Evolutionary conservation across 2,329 filamentous ascomycete species (phyloP), one percentile per base, ranked within the genome.

Genomic region (Pseudocercospora fijiensis): DNA sequence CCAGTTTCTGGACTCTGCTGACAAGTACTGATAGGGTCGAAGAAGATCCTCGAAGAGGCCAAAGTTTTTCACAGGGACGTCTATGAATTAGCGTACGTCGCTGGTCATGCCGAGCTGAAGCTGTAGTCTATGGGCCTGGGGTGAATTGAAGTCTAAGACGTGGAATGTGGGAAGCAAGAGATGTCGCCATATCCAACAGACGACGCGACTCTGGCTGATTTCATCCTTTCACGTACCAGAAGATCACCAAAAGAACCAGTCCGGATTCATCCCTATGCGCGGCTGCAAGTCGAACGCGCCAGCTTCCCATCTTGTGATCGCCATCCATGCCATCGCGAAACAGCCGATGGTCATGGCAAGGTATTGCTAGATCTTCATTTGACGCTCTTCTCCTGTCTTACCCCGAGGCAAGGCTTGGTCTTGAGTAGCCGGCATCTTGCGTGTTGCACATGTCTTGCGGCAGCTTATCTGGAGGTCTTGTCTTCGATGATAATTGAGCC

Each of bases 21-120:
- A 18, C 16, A 41, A 18, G 37, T 41, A 8, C 16, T 18, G 16
- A n/a, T 30, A 53, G 49, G 49, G 71, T 65, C 63, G 24, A 62
- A 67, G 67, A 72, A 72, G 65, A 66, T 70, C 24, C 37, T 70
- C 8, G 58, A 55, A 3, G 62, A 63, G 20, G 60, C 59, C 30
- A 61, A 66, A 53, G 60, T 60, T 4, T 66, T 72, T 45, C 60
- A 69, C 9, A 41, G 67, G 27, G 65, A 69, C 60, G 49, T 69
- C 1, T 73, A 67, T 49, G 62, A 66, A 60, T 56, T 70, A 62
- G 65, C 66, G 11, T 26, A 67, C 20, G 62, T 52, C 53, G 62
- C 64, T 30, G 65, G 67, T 1, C 52, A 65, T 52, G 26, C 37
- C 18, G 51, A 37, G 5, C 51, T 57, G 49, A 65, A 63, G 37